Evolutionary conservation across 768 basidiomycete genomes (phyloP).

Genomic region (Pholiota microspora): DNA sequence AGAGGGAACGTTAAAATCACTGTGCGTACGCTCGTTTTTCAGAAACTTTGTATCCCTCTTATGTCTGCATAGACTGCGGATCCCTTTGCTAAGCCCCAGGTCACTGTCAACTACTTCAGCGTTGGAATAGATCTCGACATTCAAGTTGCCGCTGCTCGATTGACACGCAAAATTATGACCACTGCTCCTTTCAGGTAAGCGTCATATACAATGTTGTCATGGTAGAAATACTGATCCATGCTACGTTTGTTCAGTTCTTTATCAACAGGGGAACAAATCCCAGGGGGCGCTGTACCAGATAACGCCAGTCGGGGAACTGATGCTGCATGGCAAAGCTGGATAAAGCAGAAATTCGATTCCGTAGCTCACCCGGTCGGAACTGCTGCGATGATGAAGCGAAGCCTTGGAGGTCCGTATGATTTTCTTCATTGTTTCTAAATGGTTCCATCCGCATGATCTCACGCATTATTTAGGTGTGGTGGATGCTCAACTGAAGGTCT

Average conservation of each 20-base stretch:
- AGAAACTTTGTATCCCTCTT: background rate
- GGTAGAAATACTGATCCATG: no score
- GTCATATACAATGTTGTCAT: no score
- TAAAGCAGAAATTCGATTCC: slow-evolving; percentile 37
- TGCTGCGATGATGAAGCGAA: slow-evolving; percentile 38
- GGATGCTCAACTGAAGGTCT: slow-evolving; percentile 41
- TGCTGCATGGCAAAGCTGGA: slow-evolving; percentile 46
- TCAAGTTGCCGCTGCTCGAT: slow-evolving; percentile 45
- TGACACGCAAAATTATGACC: slow-evolving; percentile 40
- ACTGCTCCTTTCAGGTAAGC: slow-evolving; percentile 39
- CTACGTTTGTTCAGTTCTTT: slow-evolving; percentile 25
- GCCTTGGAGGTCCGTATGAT: slow-evolving; percentile 31
- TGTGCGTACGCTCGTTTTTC: slow-evolving; percentile 21
- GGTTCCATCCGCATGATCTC: background rate
- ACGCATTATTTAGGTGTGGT: slow-evolving; percentile 39
- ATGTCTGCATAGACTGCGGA: slow-evolving; percentile 34
- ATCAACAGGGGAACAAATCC: slow-evolving; percentile 41
- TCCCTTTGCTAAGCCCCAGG: slow-evolving; percentile 45
- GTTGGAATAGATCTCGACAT: slow-evolving; percentile 47
- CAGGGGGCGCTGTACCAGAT: slow-evolving; percentile 41
- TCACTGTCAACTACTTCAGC: slow-evolving; percentile 51
- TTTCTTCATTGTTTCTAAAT: background rate
- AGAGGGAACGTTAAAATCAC: slow-evolving; percentile 48
- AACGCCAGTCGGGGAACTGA: slow-evolving; percentile 42
- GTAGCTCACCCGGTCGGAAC: slow-evolving; percentile 52